Conservation (phyloP, 2,329 filamentous ascomycete species). For the Alternaria ventricosa region DNA sequence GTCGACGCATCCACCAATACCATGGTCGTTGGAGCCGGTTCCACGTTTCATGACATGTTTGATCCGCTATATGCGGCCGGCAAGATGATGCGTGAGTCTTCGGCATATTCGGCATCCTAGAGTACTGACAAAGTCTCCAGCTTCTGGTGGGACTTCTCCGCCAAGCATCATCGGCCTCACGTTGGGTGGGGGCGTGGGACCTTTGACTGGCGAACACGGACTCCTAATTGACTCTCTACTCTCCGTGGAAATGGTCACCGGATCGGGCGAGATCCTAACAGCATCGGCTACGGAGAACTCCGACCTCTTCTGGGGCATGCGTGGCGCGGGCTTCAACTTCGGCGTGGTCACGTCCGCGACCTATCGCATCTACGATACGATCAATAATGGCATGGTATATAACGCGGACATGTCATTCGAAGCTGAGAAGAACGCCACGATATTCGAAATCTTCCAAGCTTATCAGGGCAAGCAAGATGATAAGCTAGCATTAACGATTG, state of each 20-base stretch:
- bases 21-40: not conserved
- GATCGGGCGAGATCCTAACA: slow-evolving; percentile 33
- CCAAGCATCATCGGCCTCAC: slow-evolving; percentile 62
- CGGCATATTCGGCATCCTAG: not conserved
- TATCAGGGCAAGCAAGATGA: not conserved
- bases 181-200: slow-evolving; percentile 63
- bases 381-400: slow-evolving; percentile 14
- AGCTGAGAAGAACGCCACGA: not conserved
- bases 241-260: slow-evolving; percentile 31
- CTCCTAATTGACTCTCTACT: slow-evolving; percentile 17
- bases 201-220: slow-evolving; percentile 56
- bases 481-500: not conserved
- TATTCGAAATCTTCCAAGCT: not conserved
- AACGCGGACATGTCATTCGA: slow-evolving; percentile 5
- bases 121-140: not conserved
- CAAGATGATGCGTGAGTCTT: not conserved
- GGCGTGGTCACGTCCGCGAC: slow-evolving; percentile 33
- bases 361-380: slow-evolving; percentile 24
- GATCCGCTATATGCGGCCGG: slow-evolving; percentile 1
- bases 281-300: slow-evolving; percentile 36
- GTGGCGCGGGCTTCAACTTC: slow-evolving; percentile 47
- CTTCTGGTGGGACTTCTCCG: not conserved
- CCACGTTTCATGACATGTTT: not conserved
- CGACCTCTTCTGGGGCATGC: slow-evolving; percentile 48
- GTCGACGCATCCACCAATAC: not conserved